Evolutionary conservation across 106 monocot genomes (phyloP), one percentile per base, ranked within the genome.

Genomic region (Dioscorea dumetorum): DNA sequence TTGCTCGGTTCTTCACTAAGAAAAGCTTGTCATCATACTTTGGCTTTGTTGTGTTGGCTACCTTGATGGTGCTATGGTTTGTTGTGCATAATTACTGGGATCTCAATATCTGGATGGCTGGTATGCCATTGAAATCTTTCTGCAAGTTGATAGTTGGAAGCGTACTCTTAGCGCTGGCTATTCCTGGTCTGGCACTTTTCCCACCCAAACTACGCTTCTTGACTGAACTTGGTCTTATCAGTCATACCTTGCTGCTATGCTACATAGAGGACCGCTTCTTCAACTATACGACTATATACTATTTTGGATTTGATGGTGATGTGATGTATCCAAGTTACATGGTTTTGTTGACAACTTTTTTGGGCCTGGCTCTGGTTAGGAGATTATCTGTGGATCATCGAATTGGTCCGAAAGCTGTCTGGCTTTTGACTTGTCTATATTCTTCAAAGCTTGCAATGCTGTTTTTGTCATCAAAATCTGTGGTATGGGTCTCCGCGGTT

Each of bases 321-420:
- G 90, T 93, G 63, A 87, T 99, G 78, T 99, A 93, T 76, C 97
- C 97, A 22, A 93, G 87, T 72, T 99, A 99, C 69, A 89, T 92
- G 89, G 93, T 99, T 59, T 22, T 99, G 61, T 51, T 64, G 56
- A 99, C 97, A 0, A 90, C 87, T 49, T 80, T 85, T 61, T 64
- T 99, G 72, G 97, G 97, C 48, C 65, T 99, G 53, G 93, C 82
- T 74, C 35, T 99, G 33, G 77, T 83, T 34, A 83, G 85, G 63
- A 99, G 74, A 67, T 73, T 92, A 73, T 73, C 71, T 64, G 72
- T 72, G 35, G 97, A 99, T 72, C 77, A 68, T 48, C 68, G 84
- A 35, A 79, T 99, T 76, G 97, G 97, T 22, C 73, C 83, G 34
- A 92, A 93, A 85, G 70, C 97, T 71, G 82, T 82, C 56, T 99